Percentiles rank a stretch among this genome's conserved stretches.
Conservation (phyloP, 2,329 filamentous ascomycete species). For the Knufia petricola region DNA sequence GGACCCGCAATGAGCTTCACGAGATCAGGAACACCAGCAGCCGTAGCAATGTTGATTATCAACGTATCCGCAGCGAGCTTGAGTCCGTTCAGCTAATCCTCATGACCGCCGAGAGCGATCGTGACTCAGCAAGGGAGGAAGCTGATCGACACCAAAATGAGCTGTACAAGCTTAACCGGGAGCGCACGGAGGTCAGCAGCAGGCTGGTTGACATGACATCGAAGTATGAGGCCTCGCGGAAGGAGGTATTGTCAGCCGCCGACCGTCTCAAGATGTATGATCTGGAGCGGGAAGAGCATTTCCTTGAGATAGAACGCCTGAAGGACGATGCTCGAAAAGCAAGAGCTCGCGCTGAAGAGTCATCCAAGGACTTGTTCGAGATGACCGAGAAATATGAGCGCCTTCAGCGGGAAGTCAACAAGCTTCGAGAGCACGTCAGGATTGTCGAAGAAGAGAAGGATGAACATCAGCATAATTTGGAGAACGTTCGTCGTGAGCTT, state of each 20-base stretch:
- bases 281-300: constrained; percentile 21
- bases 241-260: constrained; percentile 22
- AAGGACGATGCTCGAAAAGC: constrained; percentile 24
- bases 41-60: constrained; percentile 22
- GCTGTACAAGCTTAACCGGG: constrained; percentile 23
- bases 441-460: constrained; percentile 25
- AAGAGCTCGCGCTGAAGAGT: constrained; percentile 21
- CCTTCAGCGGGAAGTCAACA: constrained; percentile 22
- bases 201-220: constrained; percentile 22
- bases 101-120: constrained; percentile 21
- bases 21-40: constrained; percentile 19
- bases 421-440: constrained; percentile 22
- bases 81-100: constrained; percentile 20
- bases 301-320: constrained; percentile 24
- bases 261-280: constrained; percentile 24
- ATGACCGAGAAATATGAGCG: constrained; percentile 23
- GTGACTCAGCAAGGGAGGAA: constrained; percentile 23
- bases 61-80: constrained; percentile 22
- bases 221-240: constrained; percentile 21
- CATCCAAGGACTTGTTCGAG: constrained; percentile 20
- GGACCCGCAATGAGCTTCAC: constrained; percentile 21
- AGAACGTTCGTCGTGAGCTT: constrained; percentile 24
- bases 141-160: constrained; percentile 24
- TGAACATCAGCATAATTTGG: constrained; percentile 24
- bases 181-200: constrained; percentile 23